Base-by-base conservation (phyloP, 2,329 filamentous ascomycete species). In the Fusarium kyushuense region DNA sequence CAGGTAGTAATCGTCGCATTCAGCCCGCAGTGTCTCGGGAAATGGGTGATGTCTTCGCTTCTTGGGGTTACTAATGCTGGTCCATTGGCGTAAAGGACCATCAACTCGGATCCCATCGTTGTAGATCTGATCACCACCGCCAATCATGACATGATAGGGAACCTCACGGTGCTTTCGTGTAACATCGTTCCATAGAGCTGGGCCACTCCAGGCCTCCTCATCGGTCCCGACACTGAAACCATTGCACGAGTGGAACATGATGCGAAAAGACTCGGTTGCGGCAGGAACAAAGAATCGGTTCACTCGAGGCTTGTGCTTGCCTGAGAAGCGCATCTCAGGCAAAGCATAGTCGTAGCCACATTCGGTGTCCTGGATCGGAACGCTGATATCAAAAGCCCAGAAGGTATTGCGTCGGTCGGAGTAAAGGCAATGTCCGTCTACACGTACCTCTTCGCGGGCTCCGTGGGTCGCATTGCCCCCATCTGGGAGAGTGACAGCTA, bases 161-260 rank as follows among this genome's bases (percentile, higher is more conserved):
- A 85, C 83, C 63, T 88, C 89, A 60, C 89, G 87, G 76, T 99
- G 96, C 60, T 83, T 89, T 72, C 96, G 92, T 70, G 94, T 79
- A 12, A 98, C 94, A 76, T 99, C 95, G 74, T 96, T 93, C 96
- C 96, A 99, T 58, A 99, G 82, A 6, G 93, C 93, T n/a, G 93
- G 91, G 0, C 96, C 96, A 75, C 92, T 95, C 83, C 94, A 97
- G 41, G 90, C 90, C 49, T 92, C 89, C 63, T 96, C 89, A 77
- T 97, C 92, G 5, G 93, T 95, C 54, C 91, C 92, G 38, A 96
- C 86, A 70, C 92, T 95, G 82, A 99, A 99, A 17, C 96, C 96
- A 78, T 99, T 99, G 82, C 96, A 97, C 58, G 93, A 97, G 82
- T 97, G 92, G 80, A 97, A 99, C 93, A 98, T 97, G 76, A 97